Base-by-base conservation (phyloP, 176 grass and related monocot species). In the Zoysia japonica region DNA sequence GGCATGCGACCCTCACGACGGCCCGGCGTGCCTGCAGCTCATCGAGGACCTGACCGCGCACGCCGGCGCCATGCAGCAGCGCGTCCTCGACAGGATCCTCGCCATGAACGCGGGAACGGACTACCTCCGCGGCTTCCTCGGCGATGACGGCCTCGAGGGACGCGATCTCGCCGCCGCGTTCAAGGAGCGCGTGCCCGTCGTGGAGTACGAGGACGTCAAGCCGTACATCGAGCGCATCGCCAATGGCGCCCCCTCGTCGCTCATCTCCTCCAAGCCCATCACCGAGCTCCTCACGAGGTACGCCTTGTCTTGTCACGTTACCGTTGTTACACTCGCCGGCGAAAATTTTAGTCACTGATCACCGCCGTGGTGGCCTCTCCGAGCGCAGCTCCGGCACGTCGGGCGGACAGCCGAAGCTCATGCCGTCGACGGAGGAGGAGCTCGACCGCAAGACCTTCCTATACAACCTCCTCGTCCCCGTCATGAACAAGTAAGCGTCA, bases 231-330 rank as follows among this genome's bases (percentile, higher is more conserved):
- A 89, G 69, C 87, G 89, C 50, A 89, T 94, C 65, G 86, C 92
- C 59, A 89, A 80, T 74, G 92, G 92, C 36, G 89, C 80, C 52
- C 81, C 89, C 1, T 91, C 84, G 8, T 59, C 68, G 11, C 83
- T 94, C 53, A 87, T 94, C 89, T 94, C 84, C 67, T 64, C 78
- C 51, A 81, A 87, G 49, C 78, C 84, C 68, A 89, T 94, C 76
- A 86, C 82, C 60, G 92, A 94, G 77, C 89, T 94, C 60, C 86
- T 94, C 42, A 94, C 89, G 3, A 94, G 92, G 92, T 94, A 79
- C 2, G 28, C 11, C 47, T 9, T 11, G 9, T 5, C 11, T 10
- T 36, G 14, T 2, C 8, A 9, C 65, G 45, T 6, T 9, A 74
- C 57, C 28, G 28, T 28, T 28, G 66, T 65, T 3, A 5, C 61